These are phyloP conservation scores for Helichrysum umbraculigerum DNA, from an alignment of 129 eudicot species.

Conservation along the genomic window DNA sequence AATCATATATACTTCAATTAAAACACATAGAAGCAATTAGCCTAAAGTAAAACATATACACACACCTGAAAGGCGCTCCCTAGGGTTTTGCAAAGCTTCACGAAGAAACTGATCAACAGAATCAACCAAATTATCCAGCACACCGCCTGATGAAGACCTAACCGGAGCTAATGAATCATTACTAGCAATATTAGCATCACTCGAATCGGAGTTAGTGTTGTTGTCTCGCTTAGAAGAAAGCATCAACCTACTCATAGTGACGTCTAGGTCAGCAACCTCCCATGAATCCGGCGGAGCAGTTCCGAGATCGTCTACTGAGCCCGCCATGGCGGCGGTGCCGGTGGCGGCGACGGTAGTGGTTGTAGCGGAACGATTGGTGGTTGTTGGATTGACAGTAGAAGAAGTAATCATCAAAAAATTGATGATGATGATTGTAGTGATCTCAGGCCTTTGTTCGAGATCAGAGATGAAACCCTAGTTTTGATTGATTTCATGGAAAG, in stretches of 20 bases:
- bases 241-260: conserved; percentile 51
- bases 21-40: not conserved
- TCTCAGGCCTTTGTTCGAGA: conserved; percentile 22
- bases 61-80: conserved; percentile 82
- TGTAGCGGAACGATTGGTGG: conserved; percentile 33
- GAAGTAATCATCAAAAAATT: conserved; percentile 36
- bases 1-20: not conserved
- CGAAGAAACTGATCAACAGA: conserved; percentile 96
- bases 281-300: conserved; percentile 55
- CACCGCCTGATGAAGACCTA: conserved; percentile 35
- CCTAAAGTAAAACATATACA: not conserved
- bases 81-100: conserved; percentile 96
- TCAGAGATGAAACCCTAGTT: conserved; percentile 35
- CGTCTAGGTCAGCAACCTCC: conserved; percentile 62
- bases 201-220: conserved; percentile 23
- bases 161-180: conserved; percentile 24
- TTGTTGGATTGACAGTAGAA: conserved; percentile 22
- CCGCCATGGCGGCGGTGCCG: conserved; percentile 50
- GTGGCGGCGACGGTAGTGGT: conserved; percentile 37
- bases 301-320: conserved; percentile 48
- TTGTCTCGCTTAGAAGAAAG: conserved; percentile 38
- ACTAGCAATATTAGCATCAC: conserved; percentile 13
- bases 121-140: conserved; percentile 60
- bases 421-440: conserved; percentile 27
- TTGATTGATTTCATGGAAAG: conserved; percentile 39